Conservation (phyloP, 1,139 yeast species). For the Suhomyces bribrorum region DNA sequence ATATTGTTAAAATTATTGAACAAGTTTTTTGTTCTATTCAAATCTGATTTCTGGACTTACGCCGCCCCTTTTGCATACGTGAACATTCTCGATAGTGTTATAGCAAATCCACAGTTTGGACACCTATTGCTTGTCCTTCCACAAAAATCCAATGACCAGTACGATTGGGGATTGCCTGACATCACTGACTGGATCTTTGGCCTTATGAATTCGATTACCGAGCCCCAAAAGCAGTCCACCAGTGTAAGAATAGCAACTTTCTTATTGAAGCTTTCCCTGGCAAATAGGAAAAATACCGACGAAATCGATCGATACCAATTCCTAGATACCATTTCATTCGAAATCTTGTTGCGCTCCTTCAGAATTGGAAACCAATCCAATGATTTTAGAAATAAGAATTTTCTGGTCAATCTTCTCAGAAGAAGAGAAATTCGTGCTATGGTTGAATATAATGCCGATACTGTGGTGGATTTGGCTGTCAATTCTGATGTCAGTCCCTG, state of each 20-base stretch:
- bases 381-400: constrained; percentile 19
- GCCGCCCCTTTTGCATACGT: constrained; percentile 53
- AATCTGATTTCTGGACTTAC: constrained; percentile 50
- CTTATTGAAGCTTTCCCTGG: constrained; percentile 27
- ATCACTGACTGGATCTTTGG: constrained; percentile 44
- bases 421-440: constrained; percentile 39
- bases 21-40: constrained; percentile 40
- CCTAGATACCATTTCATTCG: constrained; percentile 14
- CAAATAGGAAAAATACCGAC: constrained; percentile 1
- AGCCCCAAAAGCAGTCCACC: constrained; percentile 43
- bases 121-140: constrained; percentile 19
- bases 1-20: constrained; percentile 49
- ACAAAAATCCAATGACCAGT: constrained; percentile 1
- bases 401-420: constrained; percentile 26
- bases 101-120: constrained; percentile 39
- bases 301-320: constrained; percentile 1
- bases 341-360: constrained; percentile 19
- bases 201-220: constrained; percentile 36
- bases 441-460: constrained; percentile 31
- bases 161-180: constrained; percentile 26
- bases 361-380: constrained; percentile 17
- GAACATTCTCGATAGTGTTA: constrained; percentile 56
- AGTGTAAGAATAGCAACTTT: constrained; percentile 41
- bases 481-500: constrained; percentile 14
- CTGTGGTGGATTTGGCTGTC: constrained; percentile 29